Evolutionary conservation across 202 grass and related monocot species (phyloP).

Genomic region (Dendrocalamus latiflorus): DNA sequence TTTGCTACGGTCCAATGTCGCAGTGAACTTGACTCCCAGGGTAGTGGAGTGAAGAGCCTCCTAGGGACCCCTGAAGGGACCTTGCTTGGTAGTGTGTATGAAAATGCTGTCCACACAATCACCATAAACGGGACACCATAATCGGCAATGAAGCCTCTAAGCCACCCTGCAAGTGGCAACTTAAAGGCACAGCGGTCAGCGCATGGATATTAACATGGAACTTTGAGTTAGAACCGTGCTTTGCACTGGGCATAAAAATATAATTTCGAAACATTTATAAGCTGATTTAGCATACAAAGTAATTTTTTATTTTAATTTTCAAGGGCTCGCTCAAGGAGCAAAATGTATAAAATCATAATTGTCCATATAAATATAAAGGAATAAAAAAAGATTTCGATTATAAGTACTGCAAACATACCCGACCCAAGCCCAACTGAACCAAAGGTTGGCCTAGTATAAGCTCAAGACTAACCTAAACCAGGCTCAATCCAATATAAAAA

Average conservation of each 20-base stretch:
- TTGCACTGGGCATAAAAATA: not conserved
- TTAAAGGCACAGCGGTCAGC: not conserved
- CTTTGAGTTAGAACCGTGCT: not conserved
- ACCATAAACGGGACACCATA: constrained; percentile 96
- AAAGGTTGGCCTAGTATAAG: not conserved
- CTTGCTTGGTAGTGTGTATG: constrained; percentile 57
- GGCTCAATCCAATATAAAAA: not conserved
- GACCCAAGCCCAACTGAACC: not conserved
- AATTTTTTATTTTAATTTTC: not conserved
- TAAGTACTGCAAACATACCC: not conserved
- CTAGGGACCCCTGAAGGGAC: constrained; percentile 74
- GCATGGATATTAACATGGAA: not conserved
- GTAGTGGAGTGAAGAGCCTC: constrained; percentile 79
- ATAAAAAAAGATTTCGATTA: not conserved
- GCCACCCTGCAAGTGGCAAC: constrained; percentile 51
- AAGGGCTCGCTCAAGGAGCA: not conserved
- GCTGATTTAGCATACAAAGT: not conserved
- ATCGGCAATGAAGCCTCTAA: constrained; percentile 83
- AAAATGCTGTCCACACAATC: constrained; percentile 74
- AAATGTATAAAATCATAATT: not conserved
- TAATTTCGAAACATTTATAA: not conserved
- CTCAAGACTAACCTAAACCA: not conserved
- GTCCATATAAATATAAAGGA: not conserved
- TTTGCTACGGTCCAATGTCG: constrained; percentile 76
- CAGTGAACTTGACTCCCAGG: constrained; percentile 67